A percentile compares a stretch with the other conserved stretches of the same genome.
Evolutionary conservation across 495 filamentous ascomycete species (phyloP).

Genomic region (Neurospora terricola): DNA sequence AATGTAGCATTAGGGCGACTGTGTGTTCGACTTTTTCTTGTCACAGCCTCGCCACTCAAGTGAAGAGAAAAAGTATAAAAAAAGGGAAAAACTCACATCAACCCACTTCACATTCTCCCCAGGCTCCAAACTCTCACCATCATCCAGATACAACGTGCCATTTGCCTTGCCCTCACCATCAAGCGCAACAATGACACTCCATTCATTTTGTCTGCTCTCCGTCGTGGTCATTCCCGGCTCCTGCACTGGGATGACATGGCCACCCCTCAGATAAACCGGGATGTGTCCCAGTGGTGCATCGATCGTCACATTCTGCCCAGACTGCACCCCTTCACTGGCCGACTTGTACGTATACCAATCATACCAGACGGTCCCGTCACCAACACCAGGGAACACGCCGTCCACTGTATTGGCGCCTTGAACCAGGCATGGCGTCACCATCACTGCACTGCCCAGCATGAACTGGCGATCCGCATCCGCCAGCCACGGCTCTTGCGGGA

Average conservation of each 20-base stretch:
- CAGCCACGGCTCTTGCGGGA: slow-evolving; percentile 63
- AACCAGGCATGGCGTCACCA: slow-evolving; percentile 64
- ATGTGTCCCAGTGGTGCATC: slow-evolving; percentile 70
- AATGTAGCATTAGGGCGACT: too few species aligned
- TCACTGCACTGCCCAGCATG: slow-evolving; percentile 58
- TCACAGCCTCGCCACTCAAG: background rate
- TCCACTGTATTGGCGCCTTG: slow-evolving; percentile 55
- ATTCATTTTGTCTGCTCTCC: slow-evolving; percentile 55
- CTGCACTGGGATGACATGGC: slow-evolving; percentile 58
- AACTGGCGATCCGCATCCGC: slow-evolving; percentile 65
- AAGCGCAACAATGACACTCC: slow-evolving; percentile 59
- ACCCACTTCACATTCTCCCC: slow-evolving; percentile 44
- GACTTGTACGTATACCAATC: slow-evolving; percentile 64
- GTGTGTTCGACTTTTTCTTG: too few species aligned
- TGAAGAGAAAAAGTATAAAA: background rate
- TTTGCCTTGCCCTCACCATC: slow-evolving; percentile 44
- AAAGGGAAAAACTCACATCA: slow-evolving; percentile 27
- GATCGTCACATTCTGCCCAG: slow-evolving; percentile 62
- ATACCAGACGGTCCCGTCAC: slow-evolving; percentile 53
- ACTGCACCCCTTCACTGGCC: slow-evolving; percentile 36
- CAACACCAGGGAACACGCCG: slow-evolving; percentile 71
- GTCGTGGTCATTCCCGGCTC: slow-evolving; percentile 60
- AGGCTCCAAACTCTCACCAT: slow-evolving; percentile 63
- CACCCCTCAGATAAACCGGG: slow-evolving; percentile 65
- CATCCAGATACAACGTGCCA: slow-evolving; percentile 71